These are phyloP conservation scores for Mycena filopes DNA, from an alignment of 768 basidiomycete genomes.

Conservation along the genomic window DNA sequence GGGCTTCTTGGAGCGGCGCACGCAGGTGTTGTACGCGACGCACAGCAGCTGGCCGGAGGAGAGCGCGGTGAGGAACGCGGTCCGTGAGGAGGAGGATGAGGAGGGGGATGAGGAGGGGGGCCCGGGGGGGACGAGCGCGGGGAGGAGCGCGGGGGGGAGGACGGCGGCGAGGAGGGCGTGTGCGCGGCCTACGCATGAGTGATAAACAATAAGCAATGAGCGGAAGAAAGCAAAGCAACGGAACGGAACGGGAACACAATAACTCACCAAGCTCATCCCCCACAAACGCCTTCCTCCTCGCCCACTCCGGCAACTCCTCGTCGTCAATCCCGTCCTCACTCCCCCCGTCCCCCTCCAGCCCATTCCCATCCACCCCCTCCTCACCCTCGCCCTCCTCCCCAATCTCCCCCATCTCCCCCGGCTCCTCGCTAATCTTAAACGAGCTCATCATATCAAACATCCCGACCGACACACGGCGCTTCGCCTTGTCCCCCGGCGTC, in stretches of 20 bases:
- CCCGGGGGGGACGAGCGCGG: conserved; percentile 46
- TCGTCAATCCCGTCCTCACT: conserved; percentile 66
- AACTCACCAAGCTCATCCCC: conserved; percentile 74
- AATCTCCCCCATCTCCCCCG: conserved; percentile 61
- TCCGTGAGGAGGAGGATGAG: conserved; percentile 42
- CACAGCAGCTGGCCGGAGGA: conserved; percentile 87
- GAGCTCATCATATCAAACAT: conserved; percentile 64
- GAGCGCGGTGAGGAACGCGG: conserved; percentile 62
- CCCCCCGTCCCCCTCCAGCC: conserved; percentile 55
- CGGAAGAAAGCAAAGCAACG: conserved; percentile 35
- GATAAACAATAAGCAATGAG: conserved; percentile 1
- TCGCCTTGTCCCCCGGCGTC: conserved; percentile 29
- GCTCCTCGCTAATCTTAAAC: conserved; percentile 65
- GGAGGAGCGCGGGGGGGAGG: conserved; percentile 50
- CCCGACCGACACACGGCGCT: conserved; percentile 63
- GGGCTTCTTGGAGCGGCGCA: conserved; percentile 82
- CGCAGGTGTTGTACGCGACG: conserved; percentile 80
- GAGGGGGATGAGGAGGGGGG: too few species aligned
- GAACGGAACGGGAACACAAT: too few species aligned
- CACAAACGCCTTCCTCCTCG: conserved; percentile 64
- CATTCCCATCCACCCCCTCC: conserved; percentile 60
- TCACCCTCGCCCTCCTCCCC: conserved; percentile 58
- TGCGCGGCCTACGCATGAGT: conserved; percentile 63
- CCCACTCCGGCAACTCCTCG: conserved; percentile 83
- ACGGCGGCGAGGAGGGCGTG: conserved; percentile 65